phyloP scores from a whole-genome alignment of 768 basidiomycete genomes.

The Sporobolomyces phaffii region DNA sequence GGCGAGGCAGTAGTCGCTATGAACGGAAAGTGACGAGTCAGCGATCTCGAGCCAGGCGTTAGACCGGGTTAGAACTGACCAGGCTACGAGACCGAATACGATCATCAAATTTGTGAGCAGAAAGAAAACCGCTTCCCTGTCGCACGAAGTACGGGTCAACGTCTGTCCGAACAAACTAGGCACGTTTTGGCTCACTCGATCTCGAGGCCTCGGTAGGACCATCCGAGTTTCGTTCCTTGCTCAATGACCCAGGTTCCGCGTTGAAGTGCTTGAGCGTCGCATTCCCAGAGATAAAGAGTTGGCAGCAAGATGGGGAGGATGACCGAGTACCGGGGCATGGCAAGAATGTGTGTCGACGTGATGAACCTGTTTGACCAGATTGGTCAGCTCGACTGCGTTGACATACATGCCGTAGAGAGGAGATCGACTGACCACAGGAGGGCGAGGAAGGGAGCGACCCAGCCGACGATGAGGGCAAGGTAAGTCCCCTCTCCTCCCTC shows the following conservation, averaged over 20 bases:
- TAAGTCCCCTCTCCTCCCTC: slow-evolving; percentile 37
- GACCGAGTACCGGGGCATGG: slow-evolving; percentile 19
- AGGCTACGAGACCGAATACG: slow-evolving; percentile 36
- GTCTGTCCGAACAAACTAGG: too few species aligned
- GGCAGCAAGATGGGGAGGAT: slow-evolving; percentile 21
- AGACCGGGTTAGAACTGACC: slow-evolving; percentile 2
- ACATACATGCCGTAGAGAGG: too few species aligned
- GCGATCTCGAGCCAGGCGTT: too few species aligned
- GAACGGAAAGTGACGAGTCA: background rate
- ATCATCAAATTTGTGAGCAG: slow-evolving; percentile 38
- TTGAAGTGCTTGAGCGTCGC: slow-evolving; percentile 28
- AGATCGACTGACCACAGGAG: slow-evolving; percentile 23
- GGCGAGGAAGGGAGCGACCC: slow-evolving; percentile 33
- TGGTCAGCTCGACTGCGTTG: background rate
- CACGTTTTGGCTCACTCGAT: slow-evolving; percentile 23
- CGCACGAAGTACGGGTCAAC: background rate
- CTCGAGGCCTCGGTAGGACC: slow-evolving; percentile 27
- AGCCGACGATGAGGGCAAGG: slow-evolving; percentile 31
- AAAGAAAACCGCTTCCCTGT: slow-evolving; percentile 40
- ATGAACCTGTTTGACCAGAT: slow-evolving; percentile 19
- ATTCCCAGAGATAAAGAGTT: slow-evolving; percentile 27
- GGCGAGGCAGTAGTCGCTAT: slow-evolving; percentile 25
- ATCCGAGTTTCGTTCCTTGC: slow-evolving; percentile 29
- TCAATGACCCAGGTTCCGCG: slow-evolving; percentile 38
- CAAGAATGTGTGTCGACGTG: slow-evolving; percentile 32